Base-by-base conservation (phyloP, 2,329 filamentous ascomycete genomes). In the Botrytis galanthina region DNA sequence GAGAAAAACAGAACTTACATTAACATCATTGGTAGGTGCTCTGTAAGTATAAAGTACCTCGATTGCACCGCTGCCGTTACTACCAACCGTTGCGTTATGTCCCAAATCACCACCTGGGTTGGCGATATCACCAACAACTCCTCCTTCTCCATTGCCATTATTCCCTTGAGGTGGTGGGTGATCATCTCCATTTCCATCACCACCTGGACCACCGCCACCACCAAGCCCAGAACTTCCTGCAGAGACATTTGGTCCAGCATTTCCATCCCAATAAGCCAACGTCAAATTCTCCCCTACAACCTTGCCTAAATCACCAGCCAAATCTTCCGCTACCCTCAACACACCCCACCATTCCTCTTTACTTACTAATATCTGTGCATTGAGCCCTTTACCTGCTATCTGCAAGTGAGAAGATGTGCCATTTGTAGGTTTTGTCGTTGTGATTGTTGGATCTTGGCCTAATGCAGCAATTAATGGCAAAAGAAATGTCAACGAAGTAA, bases 291-390 rank as follows among this genome's bases (percentile, higher is more conserved):
- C 85, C 14, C 90, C 90, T 0, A 93, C 90, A 37, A 70, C 64
- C n/a, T 89, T 87, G 26, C 90, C 90, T 82, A 93, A 92, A 80
- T 93, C 91, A 6, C 84, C 79, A 0, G 90, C 89, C 16, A 93
- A 85, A 80, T 93, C 91, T 57, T 89, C 85, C 0, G 90, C 91
- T 8, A 89, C 90, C 39, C 91, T 87, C 71, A 92, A 85, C 1
- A 93, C 91, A 73, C 90, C 91, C 82, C 89, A 90, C 84, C 88
- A 91, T 74, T 93, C 91, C 72, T 87, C 83, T 32, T 81, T 78
- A 16, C 88, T 87, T n/a, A 90, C 83, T 4, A 87, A 82, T 69
- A 91, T 88, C 78, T 87, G 86, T 0, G 85, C 83, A 68, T 81
- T 76, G 20, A 81, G 83, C 81, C 75, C 75, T 22, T 71, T 66